Evolutionary conservation across 495 filamentous ascomycete genomes (phyloP).

Genomic region (Penicillium paradoxum): DNA sequence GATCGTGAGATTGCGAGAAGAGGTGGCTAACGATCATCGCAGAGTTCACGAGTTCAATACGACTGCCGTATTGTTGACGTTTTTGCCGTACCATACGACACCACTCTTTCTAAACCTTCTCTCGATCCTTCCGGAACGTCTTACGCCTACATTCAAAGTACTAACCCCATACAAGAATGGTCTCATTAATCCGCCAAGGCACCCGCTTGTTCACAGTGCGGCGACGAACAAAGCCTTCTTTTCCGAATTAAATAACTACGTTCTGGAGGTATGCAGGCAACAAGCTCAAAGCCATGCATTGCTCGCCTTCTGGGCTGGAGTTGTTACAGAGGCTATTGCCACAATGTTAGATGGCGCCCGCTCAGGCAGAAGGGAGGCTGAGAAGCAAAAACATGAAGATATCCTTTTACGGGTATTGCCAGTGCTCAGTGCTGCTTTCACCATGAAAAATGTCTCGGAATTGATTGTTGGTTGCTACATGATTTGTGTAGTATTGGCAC

Average conservation of each 20-base stretch:
- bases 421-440: constrained; percentile 67
- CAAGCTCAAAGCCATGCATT: constrained; percentile 68
- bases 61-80: constrained; percentile 69
- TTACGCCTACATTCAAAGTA: constrained; percentile 74
- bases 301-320: constrained; percentile 80
- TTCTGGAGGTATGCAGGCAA: constrained; percentile 60
- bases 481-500: constrained; percentile 76
- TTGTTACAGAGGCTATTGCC: constrained; percentile 75
- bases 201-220: constrained; percentile 73
- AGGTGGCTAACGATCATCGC: constrained; percentile 27
- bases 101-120: constrained; percentile 76
- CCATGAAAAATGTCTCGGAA: constrained; percentile 65
- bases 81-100: constrained; percentile 84
- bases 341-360: constrained; percentile 69
- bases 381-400: constrained; percentile 71
- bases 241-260: constrained; percentile 65
- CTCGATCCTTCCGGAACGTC: constrained; percentile 67
- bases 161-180: constrained; percentile 77
- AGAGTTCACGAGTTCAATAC: constrained; percentile 93
- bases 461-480: constrained; percentile 84
- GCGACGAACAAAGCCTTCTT: constrained; percentile 68
- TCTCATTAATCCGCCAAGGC: constrained; percentile 66
- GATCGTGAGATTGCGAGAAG: background rate
- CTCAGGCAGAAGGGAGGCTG: constrained; percentile 63
- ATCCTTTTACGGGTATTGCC: constrained; percentile 70